Conservation (phyloP, 2,329 filamentous ascomycete genomes). For the Cladosporium sp. region DNA sequence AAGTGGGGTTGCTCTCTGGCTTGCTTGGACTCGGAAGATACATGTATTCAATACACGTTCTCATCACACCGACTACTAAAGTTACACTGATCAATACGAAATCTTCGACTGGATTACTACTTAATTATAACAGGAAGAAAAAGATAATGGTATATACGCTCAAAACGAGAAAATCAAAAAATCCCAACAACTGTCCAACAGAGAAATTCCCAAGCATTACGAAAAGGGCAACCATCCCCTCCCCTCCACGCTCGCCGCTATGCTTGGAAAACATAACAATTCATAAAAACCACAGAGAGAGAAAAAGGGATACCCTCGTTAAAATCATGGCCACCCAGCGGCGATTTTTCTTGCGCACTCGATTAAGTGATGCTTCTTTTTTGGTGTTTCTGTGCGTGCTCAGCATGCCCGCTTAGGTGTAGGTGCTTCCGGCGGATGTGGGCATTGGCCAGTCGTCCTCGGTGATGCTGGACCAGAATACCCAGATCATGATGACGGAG, state of each 20-base stretch:
- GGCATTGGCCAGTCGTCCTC: slow-evolving; percentile 92
- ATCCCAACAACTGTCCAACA: background rate
- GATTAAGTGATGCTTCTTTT: background rate
- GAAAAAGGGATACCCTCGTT: slow-evolving; percentile 11
- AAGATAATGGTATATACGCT: slow-evolving; percentile 20
- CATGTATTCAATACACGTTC: background rate
- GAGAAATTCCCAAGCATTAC: slow-evolving; percentile 14
- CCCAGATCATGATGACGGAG: slow-evolving; percentile 80
- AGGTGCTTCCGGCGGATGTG: slow-evolving; percentile 42
- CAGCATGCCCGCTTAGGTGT: slow-evolving; percentile 33
- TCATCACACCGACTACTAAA: background rate
- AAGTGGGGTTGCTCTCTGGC: background rate
- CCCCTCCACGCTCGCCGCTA: slow-evolving; percentile 2
- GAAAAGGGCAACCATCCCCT: background rate
- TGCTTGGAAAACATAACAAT: slow-evolving; percentile 15
- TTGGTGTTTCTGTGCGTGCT: background rate
- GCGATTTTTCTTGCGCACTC: background rate
- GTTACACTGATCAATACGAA: background rate
- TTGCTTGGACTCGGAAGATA: background rate
- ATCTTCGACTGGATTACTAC: slow-evolving; percentile 9
- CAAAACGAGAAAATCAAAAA: background rate
- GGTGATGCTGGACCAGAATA: slow-evolving; percentile 98
- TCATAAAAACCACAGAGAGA: slow-evolving; percentile 6
- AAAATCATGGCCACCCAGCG: slow-evolving; percentile 7
- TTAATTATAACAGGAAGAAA: slow-evolving; percentile 4